These are phyloP conservation scores for Vinca minor DNA, from an alignment of 257 asterid genomes.

Conservation along the genomic window DNA sequence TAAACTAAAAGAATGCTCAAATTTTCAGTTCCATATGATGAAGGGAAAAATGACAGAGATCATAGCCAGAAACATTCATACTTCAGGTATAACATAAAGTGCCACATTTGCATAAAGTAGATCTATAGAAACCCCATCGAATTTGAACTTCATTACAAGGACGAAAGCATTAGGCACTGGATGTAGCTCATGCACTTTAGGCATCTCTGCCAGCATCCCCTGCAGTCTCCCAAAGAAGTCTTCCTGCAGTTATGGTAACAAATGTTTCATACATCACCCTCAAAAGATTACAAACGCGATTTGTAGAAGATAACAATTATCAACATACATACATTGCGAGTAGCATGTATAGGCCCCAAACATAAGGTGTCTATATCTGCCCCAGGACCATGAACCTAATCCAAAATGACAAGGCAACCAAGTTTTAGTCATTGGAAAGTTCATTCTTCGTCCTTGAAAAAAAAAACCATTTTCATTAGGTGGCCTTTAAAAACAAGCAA, in stretches of 20 bases:
- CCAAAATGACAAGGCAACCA: neutral
- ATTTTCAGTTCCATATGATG: neutral
- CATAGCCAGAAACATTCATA: conserved; percentile 21
- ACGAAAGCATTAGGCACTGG: conserved; percentile 84
- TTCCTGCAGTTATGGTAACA: conserved; percentile 33
- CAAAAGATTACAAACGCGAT: neutral
- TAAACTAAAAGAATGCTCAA: neutral
- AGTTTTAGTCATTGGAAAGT: neutral
- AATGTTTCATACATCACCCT: conserved; percentile 5
- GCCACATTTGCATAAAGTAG: conserved; percentile 80
- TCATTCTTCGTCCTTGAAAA: neutral
- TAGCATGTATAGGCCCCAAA: conserved; percentile 30
- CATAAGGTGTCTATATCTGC: conserved; percentile 34
- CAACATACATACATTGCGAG: conserved; percentile 20
- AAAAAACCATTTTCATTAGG: neutral
- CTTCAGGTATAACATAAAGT: conserved; percentile 74
- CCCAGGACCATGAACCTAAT: conserved; percentile 34
- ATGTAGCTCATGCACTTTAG: conserved; percentile 74
- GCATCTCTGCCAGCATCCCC: conserved; percentile 64
- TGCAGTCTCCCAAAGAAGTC: conserved; percentile 81
- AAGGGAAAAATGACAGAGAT: conserved; percentile 1
- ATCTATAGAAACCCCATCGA: conserved; percentile 69
- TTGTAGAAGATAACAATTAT: too few species aligned
- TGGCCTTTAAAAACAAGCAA: neutral
- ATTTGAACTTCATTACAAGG: conserved; percentile 83